A percentile compares a stretch with the other conserved stretches of the same genome.
phyloP scores from a whole-genome alignment of 805 yeast genomes.

The Wickerhamomyces canadensis region DNA sequence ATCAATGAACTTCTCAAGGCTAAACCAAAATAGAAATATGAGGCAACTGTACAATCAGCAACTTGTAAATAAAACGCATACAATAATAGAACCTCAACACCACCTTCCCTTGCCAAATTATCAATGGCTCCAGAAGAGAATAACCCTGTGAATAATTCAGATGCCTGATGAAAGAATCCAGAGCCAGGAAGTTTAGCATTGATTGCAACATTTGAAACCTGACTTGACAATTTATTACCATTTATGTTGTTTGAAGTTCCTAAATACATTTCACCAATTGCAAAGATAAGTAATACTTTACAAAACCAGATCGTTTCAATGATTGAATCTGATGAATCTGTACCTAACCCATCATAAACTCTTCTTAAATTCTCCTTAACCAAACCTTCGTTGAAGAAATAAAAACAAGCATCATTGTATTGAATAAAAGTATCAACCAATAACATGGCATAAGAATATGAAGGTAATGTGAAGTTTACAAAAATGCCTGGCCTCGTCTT shows the following conservation, averaged over 20 bases:
- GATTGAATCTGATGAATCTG: constrained; percentile 43
- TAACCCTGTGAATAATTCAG: constrained; percentile 70
- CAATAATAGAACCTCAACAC: constrained; percentile 66
- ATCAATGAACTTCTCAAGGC: constrained; percentile 69
- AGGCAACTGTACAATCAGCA: constrained; percentile 78
- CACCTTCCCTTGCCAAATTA: constrained; percentile 72
- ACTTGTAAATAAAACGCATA: constrained; percentile 80
- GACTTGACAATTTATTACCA: constrained; percentile 28
- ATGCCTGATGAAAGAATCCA: constrained; percentile 71
- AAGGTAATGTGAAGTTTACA: constrained; percentile 68
- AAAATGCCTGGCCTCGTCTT: constrained; percentile 63
- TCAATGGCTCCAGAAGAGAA: constrained; percentile 79
- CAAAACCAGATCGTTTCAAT: constrained; percentile 79
- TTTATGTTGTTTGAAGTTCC: constrained; percentile 68
- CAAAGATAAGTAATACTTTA: constrained; percentile 65
- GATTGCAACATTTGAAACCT: constrained; percentile 15
- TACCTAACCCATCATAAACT: constrained; percentile 43
- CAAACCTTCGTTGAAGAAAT: constrained; percentile 77
- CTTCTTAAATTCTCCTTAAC: constrained; percentile 62
- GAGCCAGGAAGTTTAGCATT: constrained; percentile 65
- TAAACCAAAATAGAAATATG: constrained; percentile 74
- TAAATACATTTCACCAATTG: constrained; percentile 77
- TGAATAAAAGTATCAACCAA: constrained; percentile 72
- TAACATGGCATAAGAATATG: constrained; percentile 69
- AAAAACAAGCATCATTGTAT: constrained; percentile 80